Percentiles rank a stretch among this genome's conserved stretches.
Conservation (phyloP, 2,329 filamentous ascomycete genomes). For the Chaetomiaceae sp. region DNA sequence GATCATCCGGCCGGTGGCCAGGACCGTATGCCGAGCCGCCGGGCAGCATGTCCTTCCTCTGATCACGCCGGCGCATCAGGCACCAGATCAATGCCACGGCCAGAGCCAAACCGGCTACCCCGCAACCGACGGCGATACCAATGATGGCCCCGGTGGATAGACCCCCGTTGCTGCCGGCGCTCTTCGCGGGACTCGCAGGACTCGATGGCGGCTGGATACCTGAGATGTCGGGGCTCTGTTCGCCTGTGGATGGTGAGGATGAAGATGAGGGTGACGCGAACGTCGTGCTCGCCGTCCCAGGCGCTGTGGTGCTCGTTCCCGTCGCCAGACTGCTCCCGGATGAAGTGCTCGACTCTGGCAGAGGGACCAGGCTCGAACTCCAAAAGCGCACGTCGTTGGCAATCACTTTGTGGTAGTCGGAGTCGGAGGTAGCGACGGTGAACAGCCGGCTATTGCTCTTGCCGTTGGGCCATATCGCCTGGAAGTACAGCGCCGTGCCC, state of each 20-base stretch:
- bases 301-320: neutral
- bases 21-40: constrained; percentile 25
- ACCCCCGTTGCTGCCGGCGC: constrained; percentile 10
- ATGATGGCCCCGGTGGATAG: constrained; percentile 40
- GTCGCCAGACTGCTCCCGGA: no score
- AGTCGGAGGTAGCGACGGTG: constrained; percentile 6
- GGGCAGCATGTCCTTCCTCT: constrained; percentile 22
- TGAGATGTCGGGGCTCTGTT: neutral
- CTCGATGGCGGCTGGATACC: neutral
- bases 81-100: constrained; percentile 38
- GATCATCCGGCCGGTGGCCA: constrained; percentile 28
- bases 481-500: constrained; percentile 11
- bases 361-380: no score
- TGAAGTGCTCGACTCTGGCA: no score
- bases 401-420: no score
- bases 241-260: neutral
- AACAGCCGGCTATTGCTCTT: constrained; percentile 19
- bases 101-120: constrained; percentile 34
- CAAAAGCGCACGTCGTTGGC: no score
- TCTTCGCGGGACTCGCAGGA: neutral
- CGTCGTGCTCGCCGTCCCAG: neutral
- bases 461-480: constrained; percentile 11
- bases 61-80: constrained; percentile 37
- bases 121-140: constrained; percentile 41
- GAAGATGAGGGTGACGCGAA: no score